Percentiles rank a stretch among this genome's conserved stretches.
phyloP scores from a whole-genome alignment of 2,329 filamentous ascomycete species.

The Fusarium kyushuense region DNA sequence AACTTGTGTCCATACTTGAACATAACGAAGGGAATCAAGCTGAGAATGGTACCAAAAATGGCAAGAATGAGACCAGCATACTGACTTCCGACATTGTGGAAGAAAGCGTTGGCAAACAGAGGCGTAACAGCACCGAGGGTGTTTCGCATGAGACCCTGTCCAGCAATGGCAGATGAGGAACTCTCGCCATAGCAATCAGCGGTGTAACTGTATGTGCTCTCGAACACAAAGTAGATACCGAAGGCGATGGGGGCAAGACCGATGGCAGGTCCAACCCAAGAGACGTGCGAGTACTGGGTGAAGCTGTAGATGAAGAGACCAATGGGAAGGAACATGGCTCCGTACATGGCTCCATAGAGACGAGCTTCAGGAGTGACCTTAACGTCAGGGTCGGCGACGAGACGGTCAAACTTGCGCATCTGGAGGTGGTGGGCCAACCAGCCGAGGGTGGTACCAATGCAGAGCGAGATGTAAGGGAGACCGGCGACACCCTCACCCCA shows the following conservation, averaged over 20 bases:
- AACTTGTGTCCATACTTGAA: constrained; percentile 40
- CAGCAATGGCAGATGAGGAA: constrained; percentile 39
- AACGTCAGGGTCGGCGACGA: constrained; percentile 32
- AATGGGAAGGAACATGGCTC: constrained; percentile 40
- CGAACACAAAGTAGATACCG: constrained; percentile 42
- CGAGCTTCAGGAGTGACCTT: constrained; percentile 41
- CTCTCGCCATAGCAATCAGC: constrained; percentile 42
- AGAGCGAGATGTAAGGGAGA: constrained; percentile 40
- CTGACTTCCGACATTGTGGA: constrained; percentile 40
- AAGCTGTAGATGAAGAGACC: constrained; percentile 43
- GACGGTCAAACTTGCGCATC: constrained; percentile 42
- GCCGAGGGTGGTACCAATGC: constrained; percentile 36
- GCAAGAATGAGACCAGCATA: constrained; percentile 40
- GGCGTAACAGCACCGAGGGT: constrained; percentile 40
- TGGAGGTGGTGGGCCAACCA: constrained; percentile 40
- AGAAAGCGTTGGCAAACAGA: constrained; percentile 40
- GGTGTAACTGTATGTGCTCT: constrained; percentile 42
- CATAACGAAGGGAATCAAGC: constrained; percentile 42
- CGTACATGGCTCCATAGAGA: constrained; percentile 42
- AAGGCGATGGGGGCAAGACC: constrained; percentile 41
- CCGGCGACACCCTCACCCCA: constrained; percentile 37
- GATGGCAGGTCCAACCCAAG: constrained; percentile 37
- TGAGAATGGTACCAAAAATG: constrained; percentile 34
- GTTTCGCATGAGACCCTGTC: constrained; percentile 40
- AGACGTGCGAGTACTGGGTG: constrained; percentile 34